Conservation (phyloP, 768 basidiomycete species). For the Leucocoprinus birnbaumii region DNA sequence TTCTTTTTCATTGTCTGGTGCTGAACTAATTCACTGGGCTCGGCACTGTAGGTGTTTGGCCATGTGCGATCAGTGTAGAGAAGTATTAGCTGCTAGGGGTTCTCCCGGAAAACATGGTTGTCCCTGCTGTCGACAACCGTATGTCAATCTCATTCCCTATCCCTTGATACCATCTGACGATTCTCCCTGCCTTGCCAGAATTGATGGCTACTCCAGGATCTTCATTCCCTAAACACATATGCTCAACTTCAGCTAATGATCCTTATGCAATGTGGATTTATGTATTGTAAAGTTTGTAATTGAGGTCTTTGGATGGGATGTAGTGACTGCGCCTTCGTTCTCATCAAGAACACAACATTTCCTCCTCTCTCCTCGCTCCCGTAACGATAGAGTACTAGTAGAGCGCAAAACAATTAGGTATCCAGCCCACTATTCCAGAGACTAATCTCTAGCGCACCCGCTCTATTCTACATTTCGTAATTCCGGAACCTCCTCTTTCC, state of each 20-base stretch:
- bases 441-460: too few species aligned
- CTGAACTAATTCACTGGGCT: background rate
- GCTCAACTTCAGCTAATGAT: background rate
- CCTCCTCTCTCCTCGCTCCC: too few species aligned
- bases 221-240: slow-evolving; percentile 45
- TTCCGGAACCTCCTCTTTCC: background rate
- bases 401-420: too few species aligned
- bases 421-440: too few species aligned
- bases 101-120: slow-evolving; percentile 59
- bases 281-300: too few species aligned
- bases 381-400: too few species aligned
- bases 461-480: too few species aligned
- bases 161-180: slow-evolving; percentile 17
- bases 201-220: slow-evolving; percentile 60
- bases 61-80: slow-evolving; percentile 65
- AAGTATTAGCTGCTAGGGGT: slow-evolving; percentile 53
- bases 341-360: too few species aligned
- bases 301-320: too few species aligned
- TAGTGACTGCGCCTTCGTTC: too few species aligned
- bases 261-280: too few species aligned
- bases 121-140: slow-evolving; percentile 63
- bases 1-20: slow-evolving; percentile 1
- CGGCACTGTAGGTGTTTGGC: slow-evolving; percentile 43
- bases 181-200: slow-evolving; percentile 18
- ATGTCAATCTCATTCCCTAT: slow-evolving; percentile 17